phyloP scores from a whole-genome alignment of 2,329 filamentous ascomycete species.

The Trichothecium sympodiale region DNA sequence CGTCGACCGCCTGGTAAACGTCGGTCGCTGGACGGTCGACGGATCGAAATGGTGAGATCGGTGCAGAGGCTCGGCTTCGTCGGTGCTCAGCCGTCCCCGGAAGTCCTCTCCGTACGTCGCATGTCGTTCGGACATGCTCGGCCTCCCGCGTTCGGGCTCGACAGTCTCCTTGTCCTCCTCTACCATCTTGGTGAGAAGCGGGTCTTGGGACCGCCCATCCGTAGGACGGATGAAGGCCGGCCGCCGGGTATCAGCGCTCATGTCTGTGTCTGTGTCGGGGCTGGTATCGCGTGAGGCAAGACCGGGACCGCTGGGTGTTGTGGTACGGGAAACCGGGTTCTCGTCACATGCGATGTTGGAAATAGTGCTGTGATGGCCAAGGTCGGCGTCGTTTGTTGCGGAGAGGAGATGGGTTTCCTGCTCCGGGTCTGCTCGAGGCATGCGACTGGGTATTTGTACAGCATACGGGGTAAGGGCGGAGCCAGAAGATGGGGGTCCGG shows the following conservation, averaged over 20 bases:
- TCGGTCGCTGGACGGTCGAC: conserved; percentile 10
- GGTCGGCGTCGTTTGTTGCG: too few relatives aligned
- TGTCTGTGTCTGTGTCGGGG: conserved; percentile 12
- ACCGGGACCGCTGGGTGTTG: conserved; percentile 6
- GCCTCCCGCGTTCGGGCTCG: conserved; percentile 13
- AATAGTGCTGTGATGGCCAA: too few relatives aligned
- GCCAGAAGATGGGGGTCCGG: too few relatives aligned
- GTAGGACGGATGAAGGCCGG: conserved; percentile 33
- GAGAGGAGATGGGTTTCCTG: too few relatives aligned
- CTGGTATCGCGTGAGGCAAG: conserved; percentile 4
- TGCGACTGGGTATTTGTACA: too few relatives aligned
- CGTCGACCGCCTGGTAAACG: conserved; percentile 41
- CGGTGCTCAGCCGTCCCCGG: background rate
- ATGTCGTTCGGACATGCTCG: conserved; percentile 6
- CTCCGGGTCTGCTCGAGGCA: too few relatives aligned
- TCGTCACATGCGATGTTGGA: too few relatives aligned
- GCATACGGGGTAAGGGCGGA: too few relatives aligned
- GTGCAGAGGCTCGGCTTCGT: conserved; percentile 3
- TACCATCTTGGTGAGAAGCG: conserved; percentile 25
- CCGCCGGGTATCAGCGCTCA: conserved; percentile 30
- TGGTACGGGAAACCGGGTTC: conserved; percentile 3
- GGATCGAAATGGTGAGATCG: conserved; percentile 4
- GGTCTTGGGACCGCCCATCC: conserved; percentile 32
- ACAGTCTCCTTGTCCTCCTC: conserved; percentile 12
- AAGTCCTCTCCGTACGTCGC: background rate